These are phyloP conservation scores for Thalia dealbata DNA, from an alignment of 176 grass and related monocot genomes.

Conservation along the genomic window DNA sequence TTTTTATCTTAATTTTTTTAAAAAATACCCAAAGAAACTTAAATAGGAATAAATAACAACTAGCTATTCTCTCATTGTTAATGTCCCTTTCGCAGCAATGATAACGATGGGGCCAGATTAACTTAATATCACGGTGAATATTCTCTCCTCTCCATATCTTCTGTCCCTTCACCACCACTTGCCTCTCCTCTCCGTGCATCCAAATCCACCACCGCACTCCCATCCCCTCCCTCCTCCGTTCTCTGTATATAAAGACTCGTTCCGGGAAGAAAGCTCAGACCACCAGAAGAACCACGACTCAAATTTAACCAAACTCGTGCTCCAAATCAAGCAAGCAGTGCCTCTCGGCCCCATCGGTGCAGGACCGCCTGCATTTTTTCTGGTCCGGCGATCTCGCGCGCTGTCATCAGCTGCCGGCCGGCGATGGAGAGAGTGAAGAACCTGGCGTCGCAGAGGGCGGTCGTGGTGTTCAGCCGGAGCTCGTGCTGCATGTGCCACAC, in stretches of 20 bases:
- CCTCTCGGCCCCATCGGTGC: too few species aligned
- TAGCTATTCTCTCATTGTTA: background rate
- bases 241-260: background rate
- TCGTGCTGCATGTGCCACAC: conserved; percentile 27
- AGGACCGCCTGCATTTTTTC: background rate
- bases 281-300: too few species aligned
- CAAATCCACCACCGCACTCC: background rate
- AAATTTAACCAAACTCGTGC: too few species aligned
- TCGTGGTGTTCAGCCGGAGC: conserved; percentile 22
- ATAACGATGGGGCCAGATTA: background rate
- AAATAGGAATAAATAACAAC: too few species aligned
- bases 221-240: background rate
- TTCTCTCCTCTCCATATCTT: background rate
- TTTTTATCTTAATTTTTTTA: background rate
- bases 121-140: background rate
- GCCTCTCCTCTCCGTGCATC: background rate
- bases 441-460: conserved; percentile 13
- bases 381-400: too few species aligned
- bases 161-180: background rate
- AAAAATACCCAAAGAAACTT: too few species aligned
- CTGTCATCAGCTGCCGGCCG: too few species aligned
- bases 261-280: background rate
- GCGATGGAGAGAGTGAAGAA: background rate
- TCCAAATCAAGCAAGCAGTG: too few species aligned
- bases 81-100: conserved; percentile 9